Base-by-base conservation (phyloP, 2,329 filamentous ascomycete genomes). In the Myriosclerotinia curreyana region DNA sequence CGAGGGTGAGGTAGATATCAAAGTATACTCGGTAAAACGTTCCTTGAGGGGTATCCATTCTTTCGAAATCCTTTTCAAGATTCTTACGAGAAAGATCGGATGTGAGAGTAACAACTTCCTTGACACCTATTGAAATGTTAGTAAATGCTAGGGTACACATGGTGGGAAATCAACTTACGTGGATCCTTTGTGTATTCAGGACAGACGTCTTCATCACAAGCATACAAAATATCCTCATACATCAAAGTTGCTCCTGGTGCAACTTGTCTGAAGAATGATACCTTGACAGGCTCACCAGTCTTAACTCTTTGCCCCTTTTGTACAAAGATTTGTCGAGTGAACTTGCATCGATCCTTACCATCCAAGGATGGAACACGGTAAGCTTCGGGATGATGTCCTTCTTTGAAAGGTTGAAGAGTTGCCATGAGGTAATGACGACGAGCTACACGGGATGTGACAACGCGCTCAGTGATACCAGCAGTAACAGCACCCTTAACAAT, bases 181-280 rank as follows among this genome's bases (percentile, higher is more conserved):
- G 95, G 94, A 85, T 99, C 95, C 77, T 98, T 99, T 71, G 94
- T 98, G 77, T 99, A 99, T 77, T 98, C 95, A 0, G 95, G 95
- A 78, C 94, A 98, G 60, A 96, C 91, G 76, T 99, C 95, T 69
- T 98, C 95, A 75, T 99, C 95, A 74, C 95, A 99, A 59, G 94
- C 95, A 76, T 97, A 98, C 65, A 98, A 79, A 62, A 98, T 94
- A 79, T 99, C 95, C 81, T 99, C 95, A 76, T 99, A 99, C 95
- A 99, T 98, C 71, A 99, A 86, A 1, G 94, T 98, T 42, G 95
- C 95, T 58, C 95, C 95, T 0, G 95, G 95, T 7, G 95, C 95
- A 62, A 99, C 95, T 77, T 98, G 95, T 77, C 95, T 84, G 87
- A 99, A 98, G 79, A 98, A 98, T 12, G 91, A 96, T 52, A 98